A percentile compares a stretch with the other conserved stretches of the same genome.
Evolutionary conservation across 345 rosid species (phyloP).

Genomic region (Salix viminalis): DNA sequence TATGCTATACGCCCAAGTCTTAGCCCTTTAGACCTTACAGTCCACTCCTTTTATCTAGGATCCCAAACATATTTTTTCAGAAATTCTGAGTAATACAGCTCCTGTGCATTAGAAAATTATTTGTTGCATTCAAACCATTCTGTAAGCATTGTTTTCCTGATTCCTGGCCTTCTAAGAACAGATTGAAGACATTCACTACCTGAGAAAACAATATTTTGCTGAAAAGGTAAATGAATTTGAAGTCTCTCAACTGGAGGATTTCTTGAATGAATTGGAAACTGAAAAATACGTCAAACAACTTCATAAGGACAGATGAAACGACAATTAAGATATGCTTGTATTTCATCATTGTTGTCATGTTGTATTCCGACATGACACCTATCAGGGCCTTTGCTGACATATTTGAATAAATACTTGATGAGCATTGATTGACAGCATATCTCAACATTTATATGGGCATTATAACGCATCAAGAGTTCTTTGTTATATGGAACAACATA

Average conservation of each 20-base stretch:
- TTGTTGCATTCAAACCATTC: background rate
- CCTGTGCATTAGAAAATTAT: accelerated
- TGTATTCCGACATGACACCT: too few relatives aligned
- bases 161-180: background rate
- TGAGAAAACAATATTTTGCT: background rate
- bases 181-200: background rate
- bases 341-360: background rate
- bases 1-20: background rate
- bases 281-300: background rate
- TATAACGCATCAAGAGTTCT: background rate
- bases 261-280: background rate
- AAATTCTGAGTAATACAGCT: background rate
- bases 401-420: background rate
- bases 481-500: background rate
- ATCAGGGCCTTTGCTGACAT: background rate
- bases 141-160: background rate
- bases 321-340: background rate
- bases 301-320: background rate
- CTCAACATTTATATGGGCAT: background rate
- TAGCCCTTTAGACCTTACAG: background rate
- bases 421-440: background rate
- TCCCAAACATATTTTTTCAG: background rate
- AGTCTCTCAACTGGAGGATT: background rate
- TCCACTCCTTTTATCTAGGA: background rate
- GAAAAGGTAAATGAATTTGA: background rate